Evolutionary conservation across 176 grass and related monocot species (phyloP).

Genomic region (Eleusine indica): DNA sequence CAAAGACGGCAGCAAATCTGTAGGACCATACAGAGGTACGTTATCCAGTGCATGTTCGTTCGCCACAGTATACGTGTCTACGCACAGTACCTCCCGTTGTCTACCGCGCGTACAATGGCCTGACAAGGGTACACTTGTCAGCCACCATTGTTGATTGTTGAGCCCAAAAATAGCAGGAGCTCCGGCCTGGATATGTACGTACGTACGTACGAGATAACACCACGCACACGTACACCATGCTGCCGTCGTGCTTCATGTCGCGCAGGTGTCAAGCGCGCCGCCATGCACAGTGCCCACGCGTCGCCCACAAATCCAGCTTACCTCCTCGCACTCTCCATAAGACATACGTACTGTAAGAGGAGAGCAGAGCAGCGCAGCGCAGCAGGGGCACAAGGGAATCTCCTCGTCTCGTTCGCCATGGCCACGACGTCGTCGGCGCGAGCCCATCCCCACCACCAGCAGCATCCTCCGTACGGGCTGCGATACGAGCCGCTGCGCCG

Average conservation of each 20-base stretch:
- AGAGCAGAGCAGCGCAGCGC: background rate
- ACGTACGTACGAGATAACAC: too few relatives aligned
- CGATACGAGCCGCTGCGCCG: slow-evolving; percentile 8
- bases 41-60: too few relatives aligned
- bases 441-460: background rate
- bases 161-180: too few relatives aligned
- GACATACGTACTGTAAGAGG: too few relatives aligned
- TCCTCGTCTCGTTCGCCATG: background rate
- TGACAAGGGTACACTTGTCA: too few relatives aligned
- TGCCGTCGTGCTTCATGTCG: background rate
- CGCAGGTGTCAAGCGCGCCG: slow-evolving; percentile 18
- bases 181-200: background rate
- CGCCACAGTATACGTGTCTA: too few relatives aligned
- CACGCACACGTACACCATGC: background rate
- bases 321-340: background rate
- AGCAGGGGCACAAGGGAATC: too few relatives aligned
- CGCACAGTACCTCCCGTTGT: too few relatives aligned
- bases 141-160: too few relatives aligned
- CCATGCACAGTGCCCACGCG: slow-evolving; percentile 24
- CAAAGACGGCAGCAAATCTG: too few relatives aligned
- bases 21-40: too few relatives aligned
- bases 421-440: background rate
- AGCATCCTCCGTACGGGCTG: background rate
- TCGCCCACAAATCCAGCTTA: background rate
- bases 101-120: too few relatives aligned